Base-by-base conservation (phyloP, 805 yeast species). In the Novakomyces olei region DNA sequence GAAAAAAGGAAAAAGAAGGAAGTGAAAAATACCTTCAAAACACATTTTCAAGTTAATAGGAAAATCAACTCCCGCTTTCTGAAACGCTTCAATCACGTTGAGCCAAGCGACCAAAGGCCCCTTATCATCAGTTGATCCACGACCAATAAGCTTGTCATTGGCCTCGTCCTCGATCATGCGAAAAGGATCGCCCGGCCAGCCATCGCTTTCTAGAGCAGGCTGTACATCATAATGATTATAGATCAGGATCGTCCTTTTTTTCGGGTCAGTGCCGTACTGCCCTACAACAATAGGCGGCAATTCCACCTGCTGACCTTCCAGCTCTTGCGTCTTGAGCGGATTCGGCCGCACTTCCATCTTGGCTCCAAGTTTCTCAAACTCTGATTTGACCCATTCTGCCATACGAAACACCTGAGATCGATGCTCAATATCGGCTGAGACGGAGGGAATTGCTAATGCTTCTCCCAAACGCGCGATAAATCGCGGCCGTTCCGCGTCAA, bases 141-240 rank as follows among this genome's bases (percentile, higher is more conserved):
- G 71, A 31, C 95, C 98, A 46, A 67, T 69, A 47, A 88, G 60
- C 40, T 74, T 63, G 32, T 62, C 74, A 41, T 69, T 73, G 42
- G 68, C 67, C 49, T 72, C 78, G 37, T 59, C 56, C 32, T 60
- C 57, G 39, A 66, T 63, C 47, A 88, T 58, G 35, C 57, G 60
- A 56, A 88, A 88, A 6, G 99, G 99, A 40, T 83, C 93, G 27
- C 88, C 67, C 46, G 63, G 60, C 99, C 99, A 88, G 26, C 99
- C 99, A 50, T 88, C 98, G 44, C 76, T 92, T 37, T 58, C 43
- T 19, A 65, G 57, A 12, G 99, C 99, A 7, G 99, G 99, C 60
- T 88, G 99, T 40, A 88, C 99, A 47, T 88, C 99, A 55, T 85
- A 85, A 53, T 88, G 99, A 31, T 96, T 98, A 51, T 88, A 88